Conservation (phyloP, 108 stramenopile genomes). For the Discostella stelligeroides region DNA sequence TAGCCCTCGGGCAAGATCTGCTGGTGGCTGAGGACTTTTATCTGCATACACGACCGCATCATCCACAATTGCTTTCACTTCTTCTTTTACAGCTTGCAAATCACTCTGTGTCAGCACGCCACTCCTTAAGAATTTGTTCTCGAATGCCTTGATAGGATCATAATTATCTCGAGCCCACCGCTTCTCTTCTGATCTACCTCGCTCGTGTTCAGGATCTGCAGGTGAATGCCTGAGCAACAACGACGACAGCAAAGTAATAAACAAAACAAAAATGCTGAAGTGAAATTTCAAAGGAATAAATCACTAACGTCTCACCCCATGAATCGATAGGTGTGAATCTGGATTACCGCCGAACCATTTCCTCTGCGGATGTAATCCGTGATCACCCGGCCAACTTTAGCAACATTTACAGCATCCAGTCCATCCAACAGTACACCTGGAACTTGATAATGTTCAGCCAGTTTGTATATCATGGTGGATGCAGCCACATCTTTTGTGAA, state of each 20-base stretch:
- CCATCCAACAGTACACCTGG: slow-evolving; percentile 67
- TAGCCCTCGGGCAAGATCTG: slow-evolving; percentile 53
- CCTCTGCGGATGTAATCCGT: slow-evolving; percentile 58
- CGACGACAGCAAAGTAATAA: not conserved
- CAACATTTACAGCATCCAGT: slow-evolving; percentile 53
- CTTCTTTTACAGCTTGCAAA: slow-evolving; percentile 35
- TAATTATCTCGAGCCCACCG: slow-evolving; percentile 59
- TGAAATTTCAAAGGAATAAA: too few species aligned
- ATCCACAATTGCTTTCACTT: slow-evolving; percentile 39
- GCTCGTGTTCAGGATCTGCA: slow-evolving; percentile 73
- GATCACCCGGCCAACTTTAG: slow-evolving; percentile 58
- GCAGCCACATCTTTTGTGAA: slow-evolving; percentile 71
- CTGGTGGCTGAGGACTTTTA: slow-evolving; percentile 47
- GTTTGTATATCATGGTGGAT: slow-evolving; percentile 53
- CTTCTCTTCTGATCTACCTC: slow-evolving; percentile 71
- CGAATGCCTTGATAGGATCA: slow-evolving; percentile 65
- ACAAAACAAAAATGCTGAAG: not conserved
- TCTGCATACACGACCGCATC: slow-evolving; percentile 57
- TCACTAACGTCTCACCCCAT: slow-evolving; percentile 33
- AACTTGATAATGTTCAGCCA: slow-evolving; percentile 63
- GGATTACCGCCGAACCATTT: slow-evolving; percentile 64
- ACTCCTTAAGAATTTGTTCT: slow-evolving; percentile 21
- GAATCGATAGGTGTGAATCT: slow-evolving; percentile 74
- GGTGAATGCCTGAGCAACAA: slow-evolving; percentile 48
- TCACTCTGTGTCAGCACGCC: slow-evolving; percentile 33